phyloP scores from a whole-genome alignment of 345 rosid species.

The Carallia pectinifolia region DNA sequence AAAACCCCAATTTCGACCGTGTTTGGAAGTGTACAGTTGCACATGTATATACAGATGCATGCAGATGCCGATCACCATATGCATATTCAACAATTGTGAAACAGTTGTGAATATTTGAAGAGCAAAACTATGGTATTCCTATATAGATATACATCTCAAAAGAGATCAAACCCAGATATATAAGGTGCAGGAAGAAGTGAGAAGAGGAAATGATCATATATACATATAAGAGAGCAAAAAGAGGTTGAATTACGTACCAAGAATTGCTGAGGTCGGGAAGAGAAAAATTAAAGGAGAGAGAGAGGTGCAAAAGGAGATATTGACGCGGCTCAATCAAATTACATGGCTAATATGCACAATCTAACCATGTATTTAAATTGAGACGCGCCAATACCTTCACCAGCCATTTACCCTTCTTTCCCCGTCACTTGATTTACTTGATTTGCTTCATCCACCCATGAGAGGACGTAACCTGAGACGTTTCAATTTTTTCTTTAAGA shows the following conservation, averaged over 20 bases:
- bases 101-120: too few relatives aligned
- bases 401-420: slow-evolving; percentile 5
- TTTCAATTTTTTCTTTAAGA: not conserved
- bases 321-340: slow-evolving; percentile 55
- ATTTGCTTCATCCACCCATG: not conserved
- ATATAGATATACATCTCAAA: too few relatives aligned
- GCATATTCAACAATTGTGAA: too few relatives aligned
- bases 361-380: slow-evolving; percentile 42
- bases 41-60: too few relatives aligned
- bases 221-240: not conserved
- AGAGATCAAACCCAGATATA: too few relatives aligned
- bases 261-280: not conserved
- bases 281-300: not conserved
- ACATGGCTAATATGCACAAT: slow-evolving; percentile 14
- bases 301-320: slow-evolving; percentile 33
- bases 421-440: not conserved
- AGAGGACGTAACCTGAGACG: too few relatives aligned
- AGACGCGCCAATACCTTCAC: slow-evolving; percentile 45
- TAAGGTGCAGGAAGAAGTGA: too few relatives aligned
- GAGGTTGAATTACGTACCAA: not conserved
- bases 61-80: too few relatives aligned
- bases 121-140: too few relatives aligned
- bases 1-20: too few relatives aligned
- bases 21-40: too few relatives aligned
- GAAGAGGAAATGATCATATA: too few relatives aligned